Base-by-base conservation (phyloP, 1,284 basidiomycete species). In the Moesziomyces antarcticus region DNA sequence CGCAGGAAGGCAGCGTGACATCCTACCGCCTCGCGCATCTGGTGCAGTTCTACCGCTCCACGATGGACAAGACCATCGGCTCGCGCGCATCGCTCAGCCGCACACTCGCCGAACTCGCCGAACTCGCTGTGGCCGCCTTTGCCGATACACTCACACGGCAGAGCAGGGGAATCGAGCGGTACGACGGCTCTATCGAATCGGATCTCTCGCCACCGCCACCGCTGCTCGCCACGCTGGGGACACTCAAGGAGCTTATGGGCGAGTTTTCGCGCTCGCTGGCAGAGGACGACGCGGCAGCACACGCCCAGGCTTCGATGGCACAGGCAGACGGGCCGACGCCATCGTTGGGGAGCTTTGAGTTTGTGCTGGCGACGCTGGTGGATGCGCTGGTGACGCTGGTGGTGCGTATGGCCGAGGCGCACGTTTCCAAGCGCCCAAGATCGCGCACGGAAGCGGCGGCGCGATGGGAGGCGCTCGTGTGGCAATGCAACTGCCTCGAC, bases 41-140 rank as follows among this genome's bases (percentile, higher is more conserved):
- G n/a, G 85, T 99, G 3, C 92, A 96, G 75, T 99, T 98, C 83
- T 99, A 98, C 84, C 87, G 91, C 81, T 85, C 93, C 21, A 97
- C 94, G 0, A 97, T 99, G 94, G 88, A 90, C 53, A 88, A 92
- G 63, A 98, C 95, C 0, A 91, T 98, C 50, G 95, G 96, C 1
- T 87, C 88, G 13, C 87, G 91, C 8, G 93, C 95, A 0, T 75
- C 91, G 30, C 86, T 98, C 60, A 92, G 91, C 3, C 88, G 86
- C 65, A 91, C 92, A 0, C 86, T 99, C 20, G 87, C 89, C 76
- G 93, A 97, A 92, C 44, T 78, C 11, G 63, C 62, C 24, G 50
- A 66, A 14, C 22, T 46, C 3, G 61, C 71, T 9, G 73, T 79
- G n/a, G 43, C 22, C 11, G 73, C 77, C 2, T 81, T 83, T 27